These are phyloP conservation scores for Rubia occidens DNA, from an alignment of 305 asterid species.

Conservation along the genomic window DNA sequence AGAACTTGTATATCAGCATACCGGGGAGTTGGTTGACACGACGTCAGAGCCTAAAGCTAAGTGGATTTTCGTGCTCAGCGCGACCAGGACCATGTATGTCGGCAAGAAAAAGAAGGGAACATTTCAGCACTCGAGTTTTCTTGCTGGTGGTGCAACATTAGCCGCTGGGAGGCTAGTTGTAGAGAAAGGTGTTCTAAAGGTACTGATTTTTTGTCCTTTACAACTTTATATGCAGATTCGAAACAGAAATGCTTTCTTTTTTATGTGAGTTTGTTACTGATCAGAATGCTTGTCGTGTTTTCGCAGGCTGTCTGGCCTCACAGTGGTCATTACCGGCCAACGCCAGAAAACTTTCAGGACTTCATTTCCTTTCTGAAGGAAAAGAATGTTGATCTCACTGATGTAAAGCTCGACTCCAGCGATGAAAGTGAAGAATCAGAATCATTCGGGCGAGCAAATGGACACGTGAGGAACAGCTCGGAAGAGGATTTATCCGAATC, in stretches of 20 bases:
- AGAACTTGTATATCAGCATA: constrained; percentile 50
- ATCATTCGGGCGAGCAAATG: constrained; percentile 27
- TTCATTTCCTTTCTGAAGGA: constrained; percentile 64
- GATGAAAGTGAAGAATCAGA: constrained; percentile 45
- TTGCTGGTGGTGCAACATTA: constrained; percentile 92
- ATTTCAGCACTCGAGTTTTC: constrained; percentile 93
- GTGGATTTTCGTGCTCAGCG: constrained; percentile 95
- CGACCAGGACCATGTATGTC: constrained; percentile 63
- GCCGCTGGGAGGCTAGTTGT: constrained; percentile 96
- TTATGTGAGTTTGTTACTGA: neutral
- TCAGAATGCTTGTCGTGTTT: constrained; percentile 8
- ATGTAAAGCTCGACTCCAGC: constrained; percentile 66
- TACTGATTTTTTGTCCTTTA: constrained; percentile 17
- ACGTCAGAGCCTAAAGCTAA: constrained; percentile 52
- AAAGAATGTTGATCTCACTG: constrained; percentile 51
- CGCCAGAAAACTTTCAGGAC: constrained; percentile 76
- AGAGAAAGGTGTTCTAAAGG: constrained; percentile 71
- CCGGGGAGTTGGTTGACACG: constrained; percentile 57
- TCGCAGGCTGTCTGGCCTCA: constrained; percentile 94
- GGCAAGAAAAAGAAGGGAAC: constrained; percentile 81
- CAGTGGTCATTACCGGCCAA: constrained; percentile 92
- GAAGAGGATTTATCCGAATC: constrained; percentile 43
- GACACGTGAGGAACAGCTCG: constrained; percentile 41
- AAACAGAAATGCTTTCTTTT: neutral
- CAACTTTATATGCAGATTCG: neutral